phyloP scores from a whole-genome alignment of 2,329 filamentous ascomycete species.

The Colletotrichum incanum region DNA sequence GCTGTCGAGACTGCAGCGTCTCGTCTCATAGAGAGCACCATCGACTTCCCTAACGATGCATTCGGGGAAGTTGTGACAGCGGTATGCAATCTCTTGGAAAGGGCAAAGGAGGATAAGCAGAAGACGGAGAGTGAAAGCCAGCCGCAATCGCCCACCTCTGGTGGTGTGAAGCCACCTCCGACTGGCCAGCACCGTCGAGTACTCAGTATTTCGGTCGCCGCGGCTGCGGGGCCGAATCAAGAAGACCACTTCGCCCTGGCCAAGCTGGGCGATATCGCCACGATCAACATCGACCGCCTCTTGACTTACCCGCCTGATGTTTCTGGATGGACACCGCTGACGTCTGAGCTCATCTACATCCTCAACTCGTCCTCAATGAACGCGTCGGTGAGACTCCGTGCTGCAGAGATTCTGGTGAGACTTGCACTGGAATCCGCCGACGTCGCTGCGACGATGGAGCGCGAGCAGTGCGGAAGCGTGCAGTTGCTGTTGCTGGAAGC shows the following conservation, averaged over 20 bases:
- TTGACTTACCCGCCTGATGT: conserved; percentile 75
- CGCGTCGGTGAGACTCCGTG: conserved; percentile 70
- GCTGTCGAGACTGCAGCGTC: conserved; percentile 91
- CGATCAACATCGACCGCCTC: conserved; percentile 83
- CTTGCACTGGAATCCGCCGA: conserved; percentile 72
- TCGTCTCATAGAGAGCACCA: conserved; percentile 90
- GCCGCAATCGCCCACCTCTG: conserved; percentile 55
- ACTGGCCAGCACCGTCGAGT: conserved; percentile 61
- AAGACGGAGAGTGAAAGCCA: conserved; percentile 51
- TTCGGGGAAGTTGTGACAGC: conserved; percentile 85
- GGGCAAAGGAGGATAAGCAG: conserved; percentile 48
- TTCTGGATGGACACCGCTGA: conserved; percentile 84
- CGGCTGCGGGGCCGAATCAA: conserved; percentile 68
- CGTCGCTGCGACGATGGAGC: conserved; percentile 67
- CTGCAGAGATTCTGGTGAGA: conserved; percentile 76
- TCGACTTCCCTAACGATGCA: conserved; percentile 87
- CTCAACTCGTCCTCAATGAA: conserved; percentile 64
- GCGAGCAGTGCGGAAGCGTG: conserved; percentile 70
- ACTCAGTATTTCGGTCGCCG: conserved; percentile 63
- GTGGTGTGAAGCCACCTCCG: conserved; percentile 54
- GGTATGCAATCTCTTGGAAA: conserved; percentile 79
- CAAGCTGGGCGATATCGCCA: conserved; percentile 81
- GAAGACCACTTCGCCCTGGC: conserved; percentile 79
- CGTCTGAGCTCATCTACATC: conserved; percentile 66
- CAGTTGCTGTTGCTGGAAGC: conserved; percentile 82